Percentiles rank a stretch among this genome's conserved stretches.
These are phyloP conservation scores for Volvox carteri DNA, from an alignment of 163 green algal genomes.

Conservation along the genomic window DNA sequence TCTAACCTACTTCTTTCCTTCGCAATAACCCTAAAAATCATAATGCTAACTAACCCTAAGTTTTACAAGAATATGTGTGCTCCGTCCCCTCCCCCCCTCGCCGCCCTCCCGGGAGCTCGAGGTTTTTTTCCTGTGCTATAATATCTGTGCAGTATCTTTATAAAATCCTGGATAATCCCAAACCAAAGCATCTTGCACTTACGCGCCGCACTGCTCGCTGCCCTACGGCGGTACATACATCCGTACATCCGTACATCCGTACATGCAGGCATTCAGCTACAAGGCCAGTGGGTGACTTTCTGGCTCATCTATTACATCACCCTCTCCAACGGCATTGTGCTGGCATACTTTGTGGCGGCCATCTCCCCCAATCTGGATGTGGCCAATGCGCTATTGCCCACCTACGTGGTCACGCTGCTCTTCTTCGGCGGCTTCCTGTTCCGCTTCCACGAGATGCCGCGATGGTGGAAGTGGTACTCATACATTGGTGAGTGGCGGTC, in stretches of 20 bases:
- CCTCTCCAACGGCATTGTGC: slow-evolving; percentile 77
- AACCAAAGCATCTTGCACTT: neutral
- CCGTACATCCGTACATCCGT: no score
- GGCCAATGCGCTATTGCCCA: slow-evolving; percentile 85
- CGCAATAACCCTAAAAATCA: no score
- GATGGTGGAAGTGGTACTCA: slow-evolving; percentile 75
- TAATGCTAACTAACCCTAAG: no score
- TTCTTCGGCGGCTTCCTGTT: slow-evolving; percentile 89
- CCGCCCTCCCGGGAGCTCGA: neutral
- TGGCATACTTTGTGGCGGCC: slow-evolving; percentile 86
- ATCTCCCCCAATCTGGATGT: slow-evolving; percentile 89
- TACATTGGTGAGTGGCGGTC: slow-evolving; percentile 59
- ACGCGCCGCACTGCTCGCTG: no score
- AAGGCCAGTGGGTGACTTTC: slow-evolving; percentile 69
- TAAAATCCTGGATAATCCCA: neutral
- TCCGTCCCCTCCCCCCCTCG: no score
- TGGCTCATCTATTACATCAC: slow-evolving; percentile 86
- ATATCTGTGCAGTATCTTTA: neutral
- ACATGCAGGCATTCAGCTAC: slow-evolving; percentile 70
- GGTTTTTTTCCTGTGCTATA: neutral
- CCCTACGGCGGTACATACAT: no score
- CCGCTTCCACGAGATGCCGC: slow-evolving; percentile 77
- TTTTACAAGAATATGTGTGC: no score
- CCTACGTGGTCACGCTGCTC: slow-evolving; percentile 80
- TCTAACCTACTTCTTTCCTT: no score